Evolutionary conservation across 1,284 basidiomycete species (phyloP), one percentile per base, ranked within the genome.

Genomic region (Tremellales sp.): DNA sequence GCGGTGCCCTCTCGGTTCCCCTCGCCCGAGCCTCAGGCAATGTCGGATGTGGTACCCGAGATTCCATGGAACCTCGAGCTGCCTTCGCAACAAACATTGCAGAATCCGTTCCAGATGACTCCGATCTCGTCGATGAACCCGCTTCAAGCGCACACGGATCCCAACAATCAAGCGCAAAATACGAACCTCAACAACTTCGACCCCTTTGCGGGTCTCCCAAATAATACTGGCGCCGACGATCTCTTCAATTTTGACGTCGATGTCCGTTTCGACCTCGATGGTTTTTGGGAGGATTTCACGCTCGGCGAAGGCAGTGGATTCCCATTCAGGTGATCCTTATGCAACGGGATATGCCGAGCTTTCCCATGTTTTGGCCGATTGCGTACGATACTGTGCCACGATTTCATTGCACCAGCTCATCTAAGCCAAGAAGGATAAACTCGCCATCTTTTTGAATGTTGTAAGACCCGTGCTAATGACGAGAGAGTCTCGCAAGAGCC

Each of bases 221-320:
- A 40, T 44, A 26, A 23, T 25, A 39, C 23, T 21, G 36, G 22
- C 27, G 52, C 23, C 15, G 56, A 56, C 8, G 51, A 47, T 2
- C 43, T 70, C 26, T 69, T 70, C 29, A 66, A 70, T 35, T 61
- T 64, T 39, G 63, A 64, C 31, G 53, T 54, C 12, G 65, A 72
- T 52, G 56, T 68, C 48, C 64, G 66, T 25, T 70, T 72, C 50
- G 69, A 72, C 39, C 51, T 72, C 11, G 65, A 70, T 24, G 69
- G 68, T 1, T 72, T 72, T 48, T 72, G 65, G 64, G 69, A 70
- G 29, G 69, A 72, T 54, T 72, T 70, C 52, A 66, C 65, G 12
- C 46, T 70, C 4, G 68, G 66, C 2, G 68, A 70, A 53, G 57
- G 53, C 11, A 64, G 67, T 24, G 68, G 67, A 3, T 70, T 72